phyloP scores from a whole-genome alignment of 768 basidiomycete species.

The Psilocybe tampanensis region DNA sequence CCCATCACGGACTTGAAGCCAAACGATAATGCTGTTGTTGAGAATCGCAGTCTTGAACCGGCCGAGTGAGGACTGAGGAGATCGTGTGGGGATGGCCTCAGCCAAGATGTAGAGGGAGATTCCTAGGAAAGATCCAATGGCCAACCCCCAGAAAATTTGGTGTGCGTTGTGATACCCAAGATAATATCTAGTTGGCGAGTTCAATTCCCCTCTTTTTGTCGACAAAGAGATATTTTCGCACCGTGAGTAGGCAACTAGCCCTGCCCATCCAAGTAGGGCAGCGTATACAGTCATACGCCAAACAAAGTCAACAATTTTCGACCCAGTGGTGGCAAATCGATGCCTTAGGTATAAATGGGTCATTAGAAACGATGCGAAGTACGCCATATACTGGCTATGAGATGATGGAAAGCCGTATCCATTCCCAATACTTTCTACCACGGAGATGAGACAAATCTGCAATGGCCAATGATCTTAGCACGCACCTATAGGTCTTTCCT shows the following conservation, averaged over 20 bases:
- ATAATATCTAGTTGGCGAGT: conserved; percentile 48
- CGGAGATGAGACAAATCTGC: background rate
- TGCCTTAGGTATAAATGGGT: conserved; percentile 77
- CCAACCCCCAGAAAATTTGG: conserved; percentile 77
- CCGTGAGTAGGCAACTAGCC: conserved; percentile 79
- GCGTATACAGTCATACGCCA: conserved; percentile 51
- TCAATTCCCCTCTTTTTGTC: background rate
- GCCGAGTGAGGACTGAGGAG: conserved; percentile 59
- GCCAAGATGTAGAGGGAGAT: conserved; percentile 52
- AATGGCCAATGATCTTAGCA: conserved; percentile 3
- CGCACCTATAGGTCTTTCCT: conserved; percentile 70
- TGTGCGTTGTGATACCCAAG: conserved; percentile 73
- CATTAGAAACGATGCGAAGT: conserved; percentile 75
- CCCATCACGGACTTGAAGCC: conserved; percentile 77
- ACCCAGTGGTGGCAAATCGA: conserved; percentile 36
- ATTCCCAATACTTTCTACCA: conserved; percentile 55
- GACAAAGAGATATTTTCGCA: conserved; percentile 31
- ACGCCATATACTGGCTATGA: conserved; percentile 91
- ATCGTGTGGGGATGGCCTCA: conserved; percentile 57
- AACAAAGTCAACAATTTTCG: conserved; percentile 47
- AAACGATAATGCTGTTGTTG: conserved; percentile 55
- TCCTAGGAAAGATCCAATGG: conserved; percentile 62
- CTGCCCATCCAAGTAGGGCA: conserved; percentile 57
- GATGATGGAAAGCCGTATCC: conserved; percentile 90
- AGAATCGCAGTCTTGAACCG: conserved; percentile 50